These are phyloP conservation scores for Telfairia occidentalis DNA, from an alignment of 331 rosid genomes.

Conservation along the genomic window DNA sequence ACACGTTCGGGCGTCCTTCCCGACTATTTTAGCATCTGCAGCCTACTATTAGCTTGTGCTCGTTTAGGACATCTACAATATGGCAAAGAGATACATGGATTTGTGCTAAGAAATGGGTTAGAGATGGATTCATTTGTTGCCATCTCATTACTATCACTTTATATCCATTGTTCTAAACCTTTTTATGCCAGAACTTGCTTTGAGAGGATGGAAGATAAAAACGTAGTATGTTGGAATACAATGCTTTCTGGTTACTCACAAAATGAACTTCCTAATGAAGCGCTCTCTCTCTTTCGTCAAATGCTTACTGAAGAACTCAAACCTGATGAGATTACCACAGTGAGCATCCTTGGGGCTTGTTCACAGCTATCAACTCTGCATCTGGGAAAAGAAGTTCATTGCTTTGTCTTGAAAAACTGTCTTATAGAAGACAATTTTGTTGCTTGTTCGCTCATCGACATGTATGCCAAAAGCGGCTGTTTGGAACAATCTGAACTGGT, in stretches of 20 bases:
- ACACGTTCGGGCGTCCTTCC: constrained; percentile 39
- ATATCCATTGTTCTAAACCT: constrained; percentile 34
- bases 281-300: constrained; percentile 49
- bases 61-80: constrained; percentile 25
- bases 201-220: constrained; percentile 31
- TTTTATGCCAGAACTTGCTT: constrained; percentile 36
- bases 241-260: constrained; percentile 58
- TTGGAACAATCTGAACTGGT: constrained; percentile 43
- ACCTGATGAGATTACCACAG: constrained; percentile 17
- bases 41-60: constrained; percentile 67
- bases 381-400: constrained; percentile 69
- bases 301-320: constrained; percentile 33
- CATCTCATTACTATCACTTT: constrained; percentile 52
- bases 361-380: constrained; percentile 54
- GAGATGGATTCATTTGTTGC: constrained; percentile 55
- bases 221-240: constrained; percentile 58
- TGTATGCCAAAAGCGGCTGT: constrained; percentile 88
- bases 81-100: constrained; percentile 67
- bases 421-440: constrained; percentile 39
- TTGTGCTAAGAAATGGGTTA: constrained; percentile 49
- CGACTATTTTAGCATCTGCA: constrained; percentile 46
- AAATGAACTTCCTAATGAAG: constrained; percentile 47
- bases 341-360: constrained; percentile 52
- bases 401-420: constrained; percentile 42
- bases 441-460: constrained; percentile 64